A percentile compares a stretch with the other conserved stretches of the same genome.
Conservation (phyloP, 1,139 yeast genomes). For the Kluyveromyces marxianus region DNA sequence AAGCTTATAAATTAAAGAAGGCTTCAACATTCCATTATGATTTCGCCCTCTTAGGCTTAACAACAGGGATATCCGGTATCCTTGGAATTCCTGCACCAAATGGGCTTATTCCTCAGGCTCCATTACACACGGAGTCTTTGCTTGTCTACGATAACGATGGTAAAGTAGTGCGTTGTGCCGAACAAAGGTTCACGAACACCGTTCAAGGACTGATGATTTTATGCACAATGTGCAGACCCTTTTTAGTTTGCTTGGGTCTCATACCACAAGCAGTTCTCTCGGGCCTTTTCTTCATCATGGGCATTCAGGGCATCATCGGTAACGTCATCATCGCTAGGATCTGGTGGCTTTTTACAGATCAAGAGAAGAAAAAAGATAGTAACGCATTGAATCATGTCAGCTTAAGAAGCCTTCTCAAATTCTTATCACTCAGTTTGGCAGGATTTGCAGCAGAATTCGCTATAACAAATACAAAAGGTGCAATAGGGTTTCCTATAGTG, state of each 20-base stretch:
- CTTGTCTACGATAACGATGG: slow-evolving; percentile 48
- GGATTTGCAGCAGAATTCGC: slow-evolving; percentile 79
- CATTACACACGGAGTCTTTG: slow-evolving; percentile 76
- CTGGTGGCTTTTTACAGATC: slow-evolving; percentile 58
- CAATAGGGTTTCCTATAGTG: slow-evolving; percentile 91
- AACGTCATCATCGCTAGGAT: slow-evolving; percentile 60
- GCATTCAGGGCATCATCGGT: slow-evolving; percentile 65
- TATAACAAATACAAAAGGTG: slow-evolving; percentile 80
- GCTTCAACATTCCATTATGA: slow-evolving; percentile 95
- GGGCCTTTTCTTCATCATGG: slow-evolving; percentile 91
- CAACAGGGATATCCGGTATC: slow-evolving; percentile 81
- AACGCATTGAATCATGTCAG: slow-evolving; percentile 33
- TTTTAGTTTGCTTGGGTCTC: slow-evolving; percentile 66
- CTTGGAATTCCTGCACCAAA: slow-evolving; percentile 93
- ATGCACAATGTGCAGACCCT: slow-evolving; percentile 86
- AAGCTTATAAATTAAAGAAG: slow-evolving; percentile 70
- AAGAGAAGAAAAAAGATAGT: slow-evolving; percentile 28
- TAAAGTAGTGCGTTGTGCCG: slow-evolving; percentile 58
- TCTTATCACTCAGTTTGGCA: slow-evolving; percentile 49
- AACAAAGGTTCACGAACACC: slow-evolving; percentile 79
- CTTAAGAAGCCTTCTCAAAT: slow-evolving; percentile 46
- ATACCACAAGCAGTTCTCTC: slow-evolving; percentile 95
- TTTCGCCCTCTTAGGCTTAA: slow-evolving; percentile 71
- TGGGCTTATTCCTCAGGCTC: slow-evolving; percentile 96
- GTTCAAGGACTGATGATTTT: slow-evolving; percentile 76